phyloP scores from a whole-genome alignment of 176 grass and related monocot species.

The Carex myosuroides region DNA sequence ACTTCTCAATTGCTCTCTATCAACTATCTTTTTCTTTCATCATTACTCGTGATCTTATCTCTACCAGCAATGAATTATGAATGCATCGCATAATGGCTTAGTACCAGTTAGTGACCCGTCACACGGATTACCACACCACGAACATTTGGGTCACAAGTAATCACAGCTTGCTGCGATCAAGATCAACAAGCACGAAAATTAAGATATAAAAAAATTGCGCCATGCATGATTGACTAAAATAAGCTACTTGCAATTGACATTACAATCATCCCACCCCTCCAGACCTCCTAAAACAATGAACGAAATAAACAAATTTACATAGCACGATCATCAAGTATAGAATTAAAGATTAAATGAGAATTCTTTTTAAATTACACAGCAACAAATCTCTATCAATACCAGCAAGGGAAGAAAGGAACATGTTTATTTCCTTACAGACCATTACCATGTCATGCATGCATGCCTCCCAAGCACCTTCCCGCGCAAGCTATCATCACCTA shows the following conservation, averaged over 20 bases:
- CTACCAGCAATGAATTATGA: background rate
- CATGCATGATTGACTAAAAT: slow-evolving; percentile 8
- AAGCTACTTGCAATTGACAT: too few species aligned
- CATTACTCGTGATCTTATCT: slow-evolving; percentile 1
- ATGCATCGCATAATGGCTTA: background rate
- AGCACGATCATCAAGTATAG: background rate
- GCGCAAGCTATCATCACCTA: background rate
- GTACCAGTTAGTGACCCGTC: background rate
- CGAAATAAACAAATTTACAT: slow-evolving; percentile 21
- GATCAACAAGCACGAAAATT: background rate
- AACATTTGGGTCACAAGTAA: background rate
- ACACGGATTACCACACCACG: background rate
- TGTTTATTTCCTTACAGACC: background rate
- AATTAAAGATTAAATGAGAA: slow-evolving; percentile 1
- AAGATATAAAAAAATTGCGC: background rate
- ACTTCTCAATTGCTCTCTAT: background rate
- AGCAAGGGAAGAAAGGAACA: slow-evolving; percentile 21
- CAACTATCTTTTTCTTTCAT: background rate
- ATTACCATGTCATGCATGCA: background rate
- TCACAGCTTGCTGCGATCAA: background rate
- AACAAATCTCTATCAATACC: background rate
- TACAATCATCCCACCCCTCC: background rate
- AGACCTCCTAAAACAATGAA: background rate
- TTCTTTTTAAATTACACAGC: background rate
- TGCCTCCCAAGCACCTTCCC: background rate